Base-by-base conservation (phyloP, 495 filamentous ascomycete genomes). In the Penicillium roqueforti region DNA sequence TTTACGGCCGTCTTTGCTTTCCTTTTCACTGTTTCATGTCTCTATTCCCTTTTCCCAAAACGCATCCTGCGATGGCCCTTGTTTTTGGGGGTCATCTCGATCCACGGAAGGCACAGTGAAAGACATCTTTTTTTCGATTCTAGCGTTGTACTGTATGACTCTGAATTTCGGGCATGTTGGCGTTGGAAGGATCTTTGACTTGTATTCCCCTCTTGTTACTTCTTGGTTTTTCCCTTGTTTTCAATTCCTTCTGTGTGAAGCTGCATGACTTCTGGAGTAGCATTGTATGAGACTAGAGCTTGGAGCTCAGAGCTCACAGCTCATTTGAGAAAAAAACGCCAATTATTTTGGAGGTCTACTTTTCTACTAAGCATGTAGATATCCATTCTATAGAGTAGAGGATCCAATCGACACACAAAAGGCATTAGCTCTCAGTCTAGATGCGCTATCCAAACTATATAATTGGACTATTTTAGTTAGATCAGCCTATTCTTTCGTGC, bases 71-170 rank as follows among this genome's bases (percentile, higher is more conserved):
- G 62, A 69, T 58, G 59, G 68, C 55, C 59, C 54, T 63, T 62
- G 61, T 62, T 59, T 19, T 18, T 25, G 3, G 22, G 42, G 13
- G 55, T 66, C 66, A 56, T 62, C 57, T 63, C 65, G 65, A 60
- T 43, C 62, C 54, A 47, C 57, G 70, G 72, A 61, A 55, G 64
- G 57, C 60, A 69, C 58, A 56, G 65, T 71, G 70, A 67, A 66
- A 68, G 63, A 71, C 59, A 62, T 54, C 64, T 60, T 67, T 55
- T 68, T 62, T 59, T 60, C 68, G 65, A 75, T 75, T 72, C 77
- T 68, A 68, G 71, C 62, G 66, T 31, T 72, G 74, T 78, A 71
- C 69, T 77, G 72, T 76, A 75, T 72, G 60, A 56, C 63, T 65
- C 62, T 51, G 48, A 51, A 55, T 61, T 55, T 51, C 44, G 37